Conservation (phyloP, 305 asterid genomes). For the Fraxinus velutina region DNA sequence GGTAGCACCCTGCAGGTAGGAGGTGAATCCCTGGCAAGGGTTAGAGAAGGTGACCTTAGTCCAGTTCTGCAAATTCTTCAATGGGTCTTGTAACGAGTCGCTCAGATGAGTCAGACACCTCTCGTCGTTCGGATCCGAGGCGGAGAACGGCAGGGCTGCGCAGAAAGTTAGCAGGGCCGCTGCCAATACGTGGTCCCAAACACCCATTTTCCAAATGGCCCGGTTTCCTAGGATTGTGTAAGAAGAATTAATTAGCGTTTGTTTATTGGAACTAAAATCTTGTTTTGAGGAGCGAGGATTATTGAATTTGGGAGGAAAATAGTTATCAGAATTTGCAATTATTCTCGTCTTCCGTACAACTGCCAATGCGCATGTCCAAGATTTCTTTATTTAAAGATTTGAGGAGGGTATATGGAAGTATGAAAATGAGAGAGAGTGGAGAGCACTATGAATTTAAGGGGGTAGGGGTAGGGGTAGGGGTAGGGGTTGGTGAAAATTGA, state of each 20-base stretch:
- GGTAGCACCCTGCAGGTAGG: slow-evolving; percentile 76
- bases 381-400: background rate
- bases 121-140: slow-evolving; percentile 88
- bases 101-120: slow-evolving; percentile 59
- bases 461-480: no score
- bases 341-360: background rate
- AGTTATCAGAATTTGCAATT: background rate
- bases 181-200: slow-evolving; percentile 30
- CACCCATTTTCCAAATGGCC: slow-evolving; percentile 29
- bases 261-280: background rate
- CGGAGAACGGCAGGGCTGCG: slow-evolving; percentile 28
- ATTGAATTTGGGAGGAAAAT: background rate
- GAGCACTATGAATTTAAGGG: background rate
- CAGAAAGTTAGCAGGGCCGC: slow-evolving; percentile 36
- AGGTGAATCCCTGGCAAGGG: slow-evolving; percentile 78
- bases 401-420: background rate
- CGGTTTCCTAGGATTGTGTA: background rate
- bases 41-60: slow-evolving; percentile 51
- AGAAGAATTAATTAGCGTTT: background rate
- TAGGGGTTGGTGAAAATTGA: background rate
- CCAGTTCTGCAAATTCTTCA: slow-evolving; percentile 68
- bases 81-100: slow-evolving; percentile 64
- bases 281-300: background rate
- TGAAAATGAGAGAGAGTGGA: background rate
- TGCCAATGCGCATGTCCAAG: background rate